Conservation (phyloP, 106 monocot species). For the Cymbidium sinense region DNA sequence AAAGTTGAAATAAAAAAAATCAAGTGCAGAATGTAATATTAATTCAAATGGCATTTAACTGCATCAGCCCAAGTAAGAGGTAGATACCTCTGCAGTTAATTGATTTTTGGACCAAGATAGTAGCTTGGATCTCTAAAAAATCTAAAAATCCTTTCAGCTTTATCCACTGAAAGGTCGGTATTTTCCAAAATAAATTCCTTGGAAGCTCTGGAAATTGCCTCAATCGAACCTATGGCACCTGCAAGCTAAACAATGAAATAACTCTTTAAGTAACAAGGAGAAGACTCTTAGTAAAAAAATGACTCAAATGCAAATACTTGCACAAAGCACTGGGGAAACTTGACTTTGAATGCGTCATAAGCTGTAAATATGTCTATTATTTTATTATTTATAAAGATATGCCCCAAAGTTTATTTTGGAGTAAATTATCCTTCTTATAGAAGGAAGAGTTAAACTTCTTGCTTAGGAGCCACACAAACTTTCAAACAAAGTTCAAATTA, state of each 20-base stretch:
- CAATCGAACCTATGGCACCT: conserved; percentile 82
- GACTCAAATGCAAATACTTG: neutral
- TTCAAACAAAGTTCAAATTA: too few relatives aligned
- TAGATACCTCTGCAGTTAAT: neutral
- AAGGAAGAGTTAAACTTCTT: too few relatives aligned
- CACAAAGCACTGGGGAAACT: too few relatives aligned
- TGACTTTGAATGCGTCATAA: too few relatives aligned
- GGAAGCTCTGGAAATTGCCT: conserved; percentile 83
- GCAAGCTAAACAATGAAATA: conserved; percentile 47
- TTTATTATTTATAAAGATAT: too few relatives aligned
- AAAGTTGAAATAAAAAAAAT: neutral
- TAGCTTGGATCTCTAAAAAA: conserved; percentile 86
- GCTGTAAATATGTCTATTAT: too few relatives aligned
- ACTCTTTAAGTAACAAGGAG: neutral
- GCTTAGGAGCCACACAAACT: too few relatives aligned
- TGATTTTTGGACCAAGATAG: conserved; percentile 70
- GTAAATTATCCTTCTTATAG: too few relatives aligned
- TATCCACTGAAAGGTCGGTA: conserved; percentile 86
- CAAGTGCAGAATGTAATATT: neutral
- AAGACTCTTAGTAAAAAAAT: neutral
- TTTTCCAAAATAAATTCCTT: conserved; percentile 70
- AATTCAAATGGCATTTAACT: neutral
- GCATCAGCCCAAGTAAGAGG: neutral
- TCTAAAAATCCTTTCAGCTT: conserved; percentile 72
- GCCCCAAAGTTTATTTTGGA: too few relatives aligned